Percentiles rank a stretch among this genome's conserved stretches.
These are phyloP conservation scores for Sindora glabra DNA, from an alignment of 306 rosid species.

Conservation along the genomic window DNA sequence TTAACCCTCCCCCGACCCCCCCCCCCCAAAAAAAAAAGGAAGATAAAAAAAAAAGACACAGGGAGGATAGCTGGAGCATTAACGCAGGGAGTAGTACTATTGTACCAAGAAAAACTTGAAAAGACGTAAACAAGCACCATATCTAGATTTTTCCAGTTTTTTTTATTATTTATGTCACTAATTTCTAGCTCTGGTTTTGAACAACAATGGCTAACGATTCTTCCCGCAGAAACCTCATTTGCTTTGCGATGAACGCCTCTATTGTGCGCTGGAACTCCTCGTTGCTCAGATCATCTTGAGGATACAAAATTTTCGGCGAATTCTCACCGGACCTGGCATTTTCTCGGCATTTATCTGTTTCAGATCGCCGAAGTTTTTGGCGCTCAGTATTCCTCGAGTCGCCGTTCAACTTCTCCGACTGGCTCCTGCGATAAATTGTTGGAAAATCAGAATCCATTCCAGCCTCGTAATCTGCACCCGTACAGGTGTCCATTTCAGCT, in stretches of 20 bases:
- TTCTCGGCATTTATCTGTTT: constrained; percentile 35
- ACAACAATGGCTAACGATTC: constrained; percentile 46
- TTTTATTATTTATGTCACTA: background rate
- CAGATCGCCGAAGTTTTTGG: constrained; percentile 40
- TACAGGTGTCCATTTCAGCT: background rate
- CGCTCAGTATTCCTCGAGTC: background rate
- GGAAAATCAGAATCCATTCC: background rate
- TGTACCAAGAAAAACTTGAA: background rate
- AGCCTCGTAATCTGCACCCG: background rate
- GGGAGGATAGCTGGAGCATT: background rate
- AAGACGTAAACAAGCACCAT: too few relatives aligned
- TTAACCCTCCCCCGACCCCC: too few relatives aligned
- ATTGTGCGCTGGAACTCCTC: constrained; percentile 73
- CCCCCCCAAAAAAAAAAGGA: too few relatives aligned
- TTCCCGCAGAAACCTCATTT: constrained; percentile 55
- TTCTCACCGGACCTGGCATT: constrained; percentile 1
- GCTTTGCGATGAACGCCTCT: constrained; percentile 72
- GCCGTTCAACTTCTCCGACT: constrained; percentile 32
- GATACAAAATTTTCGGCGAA: background rate
- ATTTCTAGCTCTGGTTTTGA: constrained; percentile 11
- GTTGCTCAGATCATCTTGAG: constrained; percentile 50
- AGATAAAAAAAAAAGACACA: background rate
- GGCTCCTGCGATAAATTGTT: constrained; percentile 26
- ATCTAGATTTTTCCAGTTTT: background rate
- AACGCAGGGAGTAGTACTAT: background rate